Base-by-base conservation (phyloP, 1,284 basidiomycete species). In the Cutaneotrichosporon sp. region DNA sequence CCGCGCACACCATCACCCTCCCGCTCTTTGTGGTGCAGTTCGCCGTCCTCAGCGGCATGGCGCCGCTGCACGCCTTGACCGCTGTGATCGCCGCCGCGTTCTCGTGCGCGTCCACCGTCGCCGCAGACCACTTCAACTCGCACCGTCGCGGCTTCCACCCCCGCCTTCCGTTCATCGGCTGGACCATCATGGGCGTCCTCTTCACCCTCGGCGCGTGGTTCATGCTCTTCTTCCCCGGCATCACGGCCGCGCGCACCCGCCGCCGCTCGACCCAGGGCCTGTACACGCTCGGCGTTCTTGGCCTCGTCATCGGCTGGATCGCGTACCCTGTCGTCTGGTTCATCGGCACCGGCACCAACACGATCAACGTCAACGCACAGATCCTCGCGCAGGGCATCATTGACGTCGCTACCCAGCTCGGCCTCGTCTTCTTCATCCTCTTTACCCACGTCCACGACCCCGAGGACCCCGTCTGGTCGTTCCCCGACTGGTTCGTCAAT, bases 401-500 rank as follows among this genome's bases (percentile, higher is more conserved):
- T 16, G 79, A 80, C 54, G 70, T 76, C 43, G 60, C 70, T 47
- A 67, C 72, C 59, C 73, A 75, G 65, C 55, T 79, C 61, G 77
- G 75, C 56, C 78, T 79, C 67, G 69, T 70, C 54, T 75, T 69
- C 71, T 64, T 78, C 60, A 67, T 79, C 27, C 70, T 80, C 55
- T 53, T 75, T 54, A 62, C 74, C 33, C 75, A 79, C 69, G 67
- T 69, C 6, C 74, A 78, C 63, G 74, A 74, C 51, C 56, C 52
- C 25, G 76, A 79, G 60, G 73, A 70, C 45, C 72, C 75, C 60
- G 68, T 68, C 22, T 76, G 67, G 60, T 67, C 65, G 52, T 63
- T 79, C 49, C 76, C 78, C 54, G 72, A 73, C 11, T 79, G 77
- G 72, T 77, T 75, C 67, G 72, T 73, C 55, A 65, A 68, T 52